Conservation (phyloP, 192 early-diverging fungal species). For the Allomyces javanicus region DNA sequence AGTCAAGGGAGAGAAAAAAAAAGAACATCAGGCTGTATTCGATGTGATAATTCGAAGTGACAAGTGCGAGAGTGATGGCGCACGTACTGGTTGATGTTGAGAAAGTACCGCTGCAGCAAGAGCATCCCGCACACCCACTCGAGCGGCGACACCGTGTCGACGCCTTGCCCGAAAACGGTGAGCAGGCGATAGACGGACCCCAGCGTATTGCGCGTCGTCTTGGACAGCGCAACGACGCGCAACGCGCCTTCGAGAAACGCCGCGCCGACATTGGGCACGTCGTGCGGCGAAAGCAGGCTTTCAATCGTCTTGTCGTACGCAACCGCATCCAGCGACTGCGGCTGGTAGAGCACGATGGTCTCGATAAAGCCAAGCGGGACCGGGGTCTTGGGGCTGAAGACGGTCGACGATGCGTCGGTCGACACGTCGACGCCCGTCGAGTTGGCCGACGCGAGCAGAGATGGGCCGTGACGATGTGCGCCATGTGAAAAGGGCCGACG, state of each 20-base stretch:
- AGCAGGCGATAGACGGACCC: neutral
- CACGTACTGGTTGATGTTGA: too few species aligned
- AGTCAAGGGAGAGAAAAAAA: neutral
- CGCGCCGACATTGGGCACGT: neutral
- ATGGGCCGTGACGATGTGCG: neutral
- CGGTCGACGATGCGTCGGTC: neutral
- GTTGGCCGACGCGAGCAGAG: neutral
- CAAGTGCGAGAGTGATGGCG: neutral
- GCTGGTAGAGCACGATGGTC: neutral
- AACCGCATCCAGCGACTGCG: neutral
- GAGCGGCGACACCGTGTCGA: neutral
- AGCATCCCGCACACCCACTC: neutral
- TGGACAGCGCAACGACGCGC: neutral
- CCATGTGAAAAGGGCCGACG: neutral
- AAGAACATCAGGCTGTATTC: neutral
- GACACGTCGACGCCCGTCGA: neutral
- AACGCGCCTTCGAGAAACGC: neutral
- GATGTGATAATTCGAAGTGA: neutral
- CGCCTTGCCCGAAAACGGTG: neutral
- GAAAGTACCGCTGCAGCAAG: neutral
- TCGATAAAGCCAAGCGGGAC: neutral
- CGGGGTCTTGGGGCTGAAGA: neutral
- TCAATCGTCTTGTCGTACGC: neutral
- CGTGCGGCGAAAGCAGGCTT: neutral
- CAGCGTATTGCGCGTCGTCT: neutral